Conservation (phyloP, 2,329 filamentous ascomycete genomes). For the Xylaria sp. region DNA sequence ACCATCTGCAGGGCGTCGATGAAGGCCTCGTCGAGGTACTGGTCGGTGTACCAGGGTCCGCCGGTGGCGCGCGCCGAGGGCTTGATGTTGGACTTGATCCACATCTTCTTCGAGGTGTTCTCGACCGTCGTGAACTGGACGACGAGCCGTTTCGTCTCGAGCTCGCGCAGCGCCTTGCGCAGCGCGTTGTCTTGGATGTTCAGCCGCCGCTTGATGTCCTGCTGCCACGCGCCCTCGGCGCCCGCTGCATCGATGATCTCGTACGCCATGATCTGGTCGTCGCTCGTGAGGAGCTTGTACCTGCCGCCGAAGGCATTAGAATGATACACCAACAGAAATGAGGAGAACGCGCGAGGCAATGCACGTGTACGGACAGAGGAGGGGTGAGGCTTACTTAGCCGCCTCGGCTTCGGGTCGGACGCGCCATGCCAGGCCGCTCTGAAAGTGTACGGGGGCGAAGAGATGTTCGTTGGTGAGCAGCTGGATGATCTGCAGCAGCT, state of each 20-base stretch:
- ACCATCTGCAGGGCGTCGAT: constrained; percentile 71
- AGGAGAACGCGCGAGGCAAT: no score
- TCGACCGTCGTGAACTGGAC: constrained; percentile 90
- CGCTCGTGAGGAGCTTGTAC: constrained; percentile 62
- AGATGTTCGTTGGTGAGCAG: constrained; percentile 62
- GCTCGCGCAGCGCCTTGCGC: constrained; percentile 78
- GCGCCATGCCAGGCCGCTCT: constrained; percentile 56
- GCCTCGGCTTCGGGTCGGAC: constrained; percentile 63
- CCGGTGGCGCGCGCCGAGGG: constrained; percentile 91
- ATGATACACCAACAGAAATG: no score
- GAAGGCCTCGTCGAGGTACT: constrained; percentile 85
- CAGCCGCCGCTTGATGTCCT: constrained; percentile 76
- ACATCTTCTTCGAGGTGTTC: constrained; percentile 90
- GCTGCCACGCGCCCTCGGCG: constrained; percentile 87
- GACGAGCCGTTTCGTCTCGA: constrained; percentile 82
- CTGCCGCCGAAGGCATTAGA: constrained; percentile 42
- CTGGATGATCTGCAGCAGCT: constrained; percentile 60
- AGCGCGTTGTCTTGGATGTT: constrained; percentile 84
- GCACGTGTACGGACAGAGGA: background rate
- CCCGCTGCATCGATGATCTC: constrained; percentile 84
- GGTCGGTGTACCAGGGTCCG: constrained; percentile 92
- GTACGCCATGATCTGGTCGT: constrained; percentile 85
- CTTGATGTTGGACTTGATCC: constrained; percentile 83
- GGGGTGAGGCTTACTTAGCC: constrained; percentile 53
- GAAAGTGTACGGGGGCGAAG: constrained; percentile 52